A percentile compares a stretch with the other conserved stretches of the same genome.
phyloP scores from a whole-genome alignment of 129 eudicot genomes.

The Dittrichia graveolens region DNA sequence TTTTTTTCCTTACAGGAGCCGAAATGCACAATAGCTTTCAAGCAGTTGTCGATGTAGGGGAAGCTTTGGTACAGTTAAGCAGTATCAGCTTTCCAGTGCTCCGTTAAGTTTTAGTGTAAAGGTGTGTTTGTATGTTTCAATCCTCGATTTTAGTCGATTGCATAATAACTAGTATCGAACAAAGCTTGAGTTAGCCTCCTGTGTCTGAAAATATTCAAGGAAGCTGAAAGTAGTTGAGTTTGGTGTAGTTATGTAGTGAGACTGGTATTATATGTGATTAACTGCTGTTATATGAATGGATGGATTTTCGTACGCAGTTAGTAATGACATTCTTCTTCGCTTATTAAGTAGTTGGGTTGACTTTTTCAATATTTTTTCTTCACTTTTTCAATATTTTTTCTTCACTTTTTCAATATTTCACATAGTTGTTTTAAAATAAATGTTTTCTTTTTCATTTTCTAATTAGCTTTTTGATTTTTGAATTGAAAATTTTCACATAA shows the following conservation, averaged over 20 bases:
- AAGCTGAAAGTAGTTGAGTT: constrained; percentile 16
- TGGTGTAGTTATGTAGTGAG: constrained; percentile 9
- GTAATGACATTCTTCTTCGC: no score
- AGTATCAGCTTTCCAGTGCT: neutral
- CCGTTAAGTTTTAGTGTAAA: constrained; percentile 14
- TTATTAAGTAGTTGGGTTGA: neutral
- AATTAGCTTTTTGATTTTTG: no score
- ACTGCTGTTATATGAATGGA: constrained; percentile 9
- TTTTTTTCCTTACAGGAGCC: constrained; percentile 35
- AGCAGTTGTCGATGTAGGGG: neutral
- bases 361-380: no score
- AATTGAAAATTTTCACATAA: no score
- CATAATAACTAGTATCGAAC: neutral
- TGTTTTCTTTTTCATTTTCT: no score
- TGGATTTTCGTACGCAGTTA: neutral
- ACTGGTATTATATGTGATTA: constrained; percentile 1
- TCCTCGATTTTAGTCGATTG: constrained; percentile 18
- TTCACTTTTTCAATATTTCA: no score
- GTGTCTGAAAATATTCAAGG: constrained; percentile 5
- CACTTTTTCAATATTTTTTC: no score
- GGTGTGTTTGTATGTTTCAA: constrained; percentile 10
- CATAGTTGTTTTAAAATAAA: no score
- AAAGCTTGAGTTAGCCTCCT: constrained; percentile 9
- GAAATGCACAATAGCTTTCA: constrained; percentile 30
- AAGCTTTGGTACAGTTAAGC: constrained; percentile 5